phyloP scores from a whole-genome alignment of 768 basidiomycete genomes.

The Macrolepiota dolichaula region DNA sequence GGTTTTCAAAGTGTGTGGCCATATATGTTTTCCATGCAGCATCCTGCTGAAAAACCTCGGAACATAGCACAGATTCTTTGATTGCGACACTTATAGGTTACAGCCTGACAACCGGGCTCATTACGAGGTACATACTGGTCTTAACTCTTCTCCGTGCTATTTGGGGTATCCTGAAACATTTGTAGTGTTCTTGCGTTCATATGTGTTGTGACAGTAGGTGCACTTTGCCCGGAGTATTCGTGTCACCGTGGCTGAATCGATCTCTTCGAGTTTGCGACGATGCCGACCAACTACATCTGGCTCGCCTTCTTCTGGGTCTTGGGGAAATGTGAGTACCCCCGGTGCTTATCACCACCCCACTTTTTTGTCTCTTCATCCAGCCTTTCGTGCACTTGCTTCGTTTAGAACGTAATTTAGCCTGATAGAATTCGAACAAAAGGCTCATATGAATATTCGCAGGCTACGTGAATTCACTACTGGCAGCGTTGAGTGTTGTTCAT shows the following conservation, averaged over 20 bases:
- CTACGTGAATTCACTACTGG: slow-evolving; percentile 51
- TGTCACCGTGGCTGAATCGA: neutral
- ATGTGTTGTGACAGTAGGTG: slow-evolving; percentile 36
- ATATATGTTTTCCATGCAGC: neutral
- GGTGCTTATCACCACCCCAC: neutral
- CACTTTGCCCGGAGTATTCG: slow-evolving; percentile 4
- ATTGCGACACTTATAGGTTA: slow-evolving; percentile 41
- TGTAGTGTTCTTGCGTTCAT: slow-evolving; percentile 37
- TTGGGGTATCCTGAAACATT: neutral
- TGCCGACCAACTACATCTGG: slow-evolving; percentile 47
- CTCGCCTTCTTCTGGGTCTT: slow-evolving; percentile 49
- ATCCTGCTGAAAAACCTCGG: neutral
- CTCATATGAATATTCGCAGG: slow-evolving; percentile 24
- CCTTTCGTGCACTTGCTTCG: neutral
- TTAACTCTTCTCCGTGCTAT: neutral
- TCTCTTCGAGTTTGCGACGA: slow-evolving; percentile 34
- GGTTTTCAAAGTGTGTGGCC: slow-evolving; percentile 31
- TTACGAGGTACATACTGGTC: slow-evolving; percentile 33
- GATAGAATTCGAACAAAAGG: neutral
- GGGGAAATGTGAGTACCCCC: slow-evolving; percentile 40
- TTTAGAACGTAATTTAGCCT: slow-evolving; percentile 2
- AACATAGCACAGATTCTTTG: slow-evolving; percentile 39
- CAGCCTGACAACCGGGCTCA: slow-evolving; percentile 40
- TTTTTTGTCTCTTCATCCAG: slow-evolving; percentile 1
- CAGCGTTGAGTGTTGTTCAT: slow-evolving; percentile 35